Percentiles rank a stretch among this genome's conserved stretches.
These are phyloP conservation scores for Meira miltonrushii DNA, from an alignment of 1,284 basidiomycete genomes.

Conservation along the genomic window DNA sequence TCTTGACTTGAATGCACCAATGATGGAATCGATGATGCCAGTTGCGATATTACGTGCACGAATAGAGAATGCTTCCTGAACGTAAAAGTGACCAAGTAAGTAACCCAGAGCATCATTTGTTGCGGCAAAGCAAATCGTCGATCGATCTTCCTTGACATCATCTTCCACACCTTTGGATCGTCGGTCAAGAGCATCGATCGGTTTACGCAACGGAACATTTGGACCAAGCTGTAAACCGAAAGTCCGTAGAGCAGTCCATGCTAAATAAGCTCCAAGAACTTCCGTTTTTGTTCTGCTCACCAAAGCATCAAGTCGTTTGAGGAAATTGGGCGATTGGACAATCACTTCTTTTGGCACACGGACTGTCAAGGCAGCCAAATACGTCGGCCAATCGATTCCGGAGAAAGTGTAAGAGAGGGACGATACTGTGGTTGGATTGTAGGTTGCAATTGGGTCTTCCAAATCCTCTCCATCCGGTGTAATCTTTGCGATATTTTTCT, in stretches of 20 bases:
- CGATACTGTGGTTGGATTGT: constrained; percentile 78
- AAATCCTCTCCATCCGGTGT: constrained; percentile 61
- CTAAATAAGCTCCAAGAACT: constrained; percentile 79
- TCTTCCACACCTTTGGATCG: constrained; percentile 74
- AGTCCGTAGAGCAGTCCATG: constrained; percentile 47
- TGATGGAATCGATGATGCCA: constrained; percentile 79
- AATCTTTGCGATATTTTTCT: constrained; percentile 71
- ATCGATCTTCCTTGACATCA: constrained; percentile 75
- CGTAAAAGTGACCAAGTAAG: constrained; percentile 64
- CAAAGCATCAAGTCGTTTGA: constrained; percentile 65
- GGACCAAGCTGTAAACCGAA: constrained; percentile 37
- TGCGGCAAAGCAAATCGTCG: constrained; percentile 59
- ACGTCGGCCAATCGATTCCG: constrained; percentile 73
- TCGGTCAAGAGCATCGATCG: constrained; percentile 63
- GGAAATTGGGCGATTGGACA: constrained; percentile 76
- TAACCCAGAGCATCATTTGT: constrained; percentile 57
- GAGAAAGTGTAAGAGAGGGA: constrained; percentile 59
- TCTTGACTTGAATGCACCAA: constrained; percentile 75
- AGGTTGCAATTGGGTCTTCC: constrained; percentile 72
- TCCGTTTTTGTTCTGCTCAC: constrained; percentile 66
- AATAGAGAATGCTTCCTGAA: constrained; percentile 76
- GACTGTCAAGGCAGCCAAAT: constrained; percentile 77
- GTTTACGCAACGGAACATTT: constrained; percentile 50
- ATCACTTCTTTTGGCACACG: constrained; percentile 65
- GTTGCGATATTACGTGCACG: constrained; percentile 72